These are phyloP conservation scores for Sugiyamaella mastotermitis DNA, from an alignment of 805 yeast genomes.

Conservation along the genomic window DNA sequence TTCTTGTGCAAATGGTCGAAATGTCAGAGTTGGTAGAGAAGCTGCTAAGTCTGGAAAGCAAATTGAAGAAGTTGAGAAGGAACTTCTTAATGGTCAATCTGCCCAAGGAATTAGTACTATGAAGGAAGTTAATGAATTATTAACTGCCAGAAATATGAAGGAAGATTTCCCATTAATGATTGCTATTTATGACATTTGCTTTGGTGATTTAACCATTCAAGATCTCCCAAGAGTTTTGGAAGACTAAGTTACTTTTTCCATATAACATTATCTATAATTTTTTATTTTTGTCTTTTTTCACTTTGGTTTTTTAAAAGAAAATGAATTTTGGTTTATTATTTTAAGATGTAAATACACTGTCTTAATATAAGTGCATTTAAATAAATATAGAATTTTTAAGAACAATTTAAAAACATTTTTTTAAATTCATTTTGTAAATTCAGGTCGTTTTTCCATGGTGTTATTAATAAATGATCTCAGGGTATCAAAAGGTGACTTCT, in stretches of 20 bases:
- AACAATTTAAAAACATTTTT: too few species aligned
- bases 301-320: neutral
- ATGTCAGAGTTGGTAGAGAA: constrained; percentile 81
- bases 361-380: neutral
- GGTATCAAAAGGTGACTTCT: constrained; percentile 21
- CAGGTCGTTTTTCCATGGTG: constrained; percentile 18
- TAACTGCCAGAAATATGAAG: constrained; percentile 44
- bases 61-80: constrained; percentile 79
- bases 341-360: too few species aligned
- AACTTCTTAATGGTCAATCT: constrained; percentile 86
- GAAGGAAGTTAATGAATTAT: constrained; percentile 83
- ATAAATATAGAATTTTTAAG: neutral
- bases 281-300: neutral
- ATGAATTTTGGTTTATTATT: too few species aligned
- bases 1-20: constrained; percentile 96
- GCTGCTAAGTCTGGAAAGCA: constrained; percentile 70
- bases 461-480: constrained; percentile 14
- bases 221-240: constrained; percentile 50
- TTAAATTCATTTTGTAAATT: constrained; percentile 13
- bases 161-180: constrained; percentile 77
- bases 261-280: neutral
- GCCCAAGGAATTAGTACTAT: constrained; percentile 94
- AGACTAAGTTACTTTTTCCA: constrained; percentile 7
- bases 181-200: constrained; percentile 78
- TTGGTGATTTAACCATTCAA: constrained; percentile 66